phyloP scores from a whole-genome alignment of 805 yeast genomes.

The Barnettozyma vustinii region DNA sequence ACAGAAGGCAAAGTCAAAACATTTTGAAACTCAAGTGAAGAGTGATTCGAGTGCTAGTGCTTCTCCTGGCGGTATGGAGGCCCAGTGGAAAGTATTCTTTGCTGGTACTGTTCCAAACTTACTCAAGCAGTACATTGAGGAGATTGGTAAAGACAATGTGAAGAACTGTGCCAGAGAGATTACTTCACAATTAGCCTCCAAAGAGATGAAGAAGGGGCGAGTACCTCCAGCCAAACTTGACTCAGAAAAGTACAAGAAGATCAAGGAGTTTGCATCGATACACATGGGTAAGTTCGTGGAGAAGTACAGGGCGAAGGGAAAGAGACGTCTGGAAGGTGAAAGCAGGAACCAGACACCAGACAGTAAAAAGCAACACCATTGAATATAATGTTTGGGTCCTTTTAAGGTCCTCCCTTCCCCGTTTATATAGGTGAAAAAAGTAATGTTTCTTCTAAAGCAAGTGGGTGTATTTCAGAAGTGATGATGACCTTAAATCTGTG shows the following conservation, averaged over 20 bases:
- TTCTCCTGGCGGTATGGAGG: slow-evolving; percentile 19
- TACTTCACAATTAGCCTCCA: slow-evolving; percentile 57
- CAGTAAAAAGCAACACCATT: slow-evolving; percentile 4
- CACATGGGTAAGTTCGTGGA: slow-evolving; percentile 64
- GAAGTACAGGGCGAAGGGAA: slow-evolving; percentile 36
- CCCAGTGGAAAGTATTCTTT: slow-evolving; percentile 40
- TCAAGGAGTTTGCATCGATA: slow-evolving; percentile 53
- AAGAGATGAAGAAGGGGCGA: slow-evolving; percentile 44
- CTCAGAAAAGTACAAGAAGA: slow-evolving; percentile 61
- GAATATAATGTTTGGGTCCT: neutral
- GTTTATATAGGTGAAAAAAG: neutral
- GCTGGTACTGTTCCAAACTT: slow-evolving; percentile 79
- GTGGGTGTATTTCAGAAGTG: neutral
- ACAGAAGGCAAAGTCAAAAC: slow-evolving; percentile 12
- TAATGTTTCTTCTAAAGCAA: neutral
- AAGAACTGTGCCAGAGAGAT: slow-evolving; percentile 80
- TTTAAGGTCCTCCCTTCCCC: too few relatives aligned
- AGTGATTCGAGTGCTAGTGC: slow-evolving; percentile 11
- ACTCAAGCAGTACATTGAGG: slow-evolving; percentile 57
- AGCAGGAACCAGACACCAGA: neutral
- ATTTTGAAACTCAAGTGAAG: neutral
- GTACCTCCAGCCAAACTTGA: slow-evolving; percentile 52
- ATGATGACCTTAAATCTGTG: neutral
- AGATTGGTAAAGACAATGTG: slow-evolving; percentile 65
- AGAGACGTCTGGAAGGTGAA: slow-evolving; percentile 11